phyloP scores from a whole-genome alignment of 2,329 filamentous ascomycete genomes.

The Alternaria burnsii region DNA sequence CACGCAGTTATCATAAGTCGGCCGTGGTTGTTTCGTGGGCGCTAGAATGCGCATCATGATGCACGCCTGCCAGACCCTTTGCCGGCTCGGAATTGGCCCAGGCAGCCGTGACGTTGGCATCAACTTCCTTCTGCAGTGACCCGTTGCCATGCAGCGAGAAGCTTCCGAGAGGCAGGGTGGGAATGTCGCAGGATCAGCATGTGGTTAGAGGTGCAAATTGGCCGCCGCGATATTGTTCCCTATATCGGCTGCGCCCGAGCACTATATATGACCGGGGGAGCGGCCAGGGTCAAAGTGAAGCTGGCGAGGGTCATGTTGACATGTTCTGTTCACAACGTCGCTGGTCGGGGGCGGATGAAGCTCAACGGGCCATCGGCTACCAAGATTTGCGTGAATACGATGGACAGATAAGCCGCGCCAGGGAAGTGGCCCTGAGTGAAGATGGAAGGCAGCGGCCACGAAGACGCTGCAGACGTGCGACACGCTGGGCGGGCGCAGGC shows the following conservation, averaged over 20 bases:
- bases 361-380: conserved; percentile 28
- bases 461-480: background rate
- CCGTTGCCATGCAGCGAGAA: conserved; percentile 36
- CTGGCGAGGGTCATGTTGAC: conserved; percentile 14
- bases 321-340: conserved; percentile 10
- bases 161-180: conserved; percentile 28
- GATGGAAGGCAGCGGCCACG: background rate
- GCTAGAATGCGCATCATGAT: conserved; percentile 31
- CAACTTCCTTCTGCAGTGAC: conserved; percentile 30
- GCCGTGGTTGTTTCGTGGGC: conserved; percentile 22
- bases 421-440: background rate
- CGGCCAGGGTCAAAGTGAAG: conserved; percentile 24
- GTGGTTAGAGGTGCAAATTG: conserved; percentile 16
- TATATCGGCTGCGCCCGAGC: conserved; percentile 26
- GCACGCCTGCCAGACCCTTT: conserved; percentile 27
- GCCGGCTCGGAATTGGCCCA: conserved; percentile 26
- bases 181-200: conserved; percentile 15
- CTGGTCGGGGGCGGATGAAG: conserved; percentile 10
- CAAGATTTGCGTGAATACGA: conserved; percentile 8
- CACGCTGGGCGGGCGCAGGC: background rate
- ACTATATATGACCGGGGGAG: conserved; percentile 18
- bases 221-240: conserved; percentile 17
- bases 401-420: conserved; percentile 4
- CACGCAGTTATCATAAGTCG: conserved; percentile 7
- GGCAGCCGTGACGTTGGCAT: conserved; percentile 27